Conservation (phyloP, 257 asterid species). For the Salvia hispanica region DNA sequence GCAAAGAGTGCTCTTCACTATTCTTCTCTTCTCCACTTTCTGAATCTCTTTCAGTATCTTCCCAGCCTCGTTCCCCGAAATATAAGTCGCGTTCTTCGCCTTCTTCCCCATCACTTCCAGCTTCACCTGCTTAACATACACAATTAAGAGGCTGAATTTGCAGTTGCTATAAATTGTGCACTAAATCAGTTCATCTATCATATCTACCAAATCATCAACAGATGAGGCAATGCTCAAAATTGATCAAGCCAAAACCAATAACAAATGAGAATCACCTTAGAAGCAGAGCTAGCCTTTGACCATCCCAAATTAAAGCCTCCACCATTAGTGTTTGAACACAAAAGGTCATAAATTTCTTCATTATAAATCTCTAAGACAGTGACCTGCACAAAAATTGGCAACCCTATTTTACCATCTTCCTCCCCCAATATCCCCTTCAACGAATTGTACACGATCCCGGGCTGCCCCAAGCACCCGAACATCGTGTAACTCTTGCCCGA, state of each 20-base stretch:
- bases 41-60: slow-evolving; percentile 91
- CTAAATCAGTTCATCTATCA: too few species aligned
- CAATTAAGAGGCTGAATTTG: background rate
- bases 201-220: background rate
- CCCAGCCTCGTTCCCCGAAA: slow-evolving; percentile 90
- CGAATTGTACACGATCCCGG: slow-evolving; percentile 83
- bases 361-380: slow-evolving; percentile 90
- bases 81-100: slow-evolving; percentile 81
- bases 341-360: slow-evolving; percentile 85
- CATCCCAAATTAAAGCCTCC: slow-evolving; percentile 83
- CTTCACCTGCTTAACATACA: slow-evolving; percentile 50
- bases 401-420: slow-evolving; percentile 51
- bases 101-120: slow-evolving; percentile 94
- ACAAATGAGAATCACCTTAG: slow-evolving; percentile 86
- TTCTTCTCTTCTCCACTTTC: slow-evolving; percentile 91
- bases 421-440: slow-evolving; percentile 77
- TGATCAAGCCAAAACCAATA: background rate
- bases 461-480: slow-evolving; percentile 77
- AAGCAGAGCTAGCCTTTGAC: slow-evolving; percentile 66
- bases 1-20: slow-evolving; percentile 84
- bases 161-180: background rate
- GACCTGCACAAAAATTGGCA: slow-evolving; percentile 79
- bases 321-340: slow-evolving; percentile 52
- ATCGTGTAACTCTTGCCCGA: slow-evolving; percentile 94
- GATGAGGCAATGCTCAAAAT: background rate